Evolutionary conservation across 441 rosid genomes (phyloP).

Genomic region (Erysimum pusillum): DNA sequence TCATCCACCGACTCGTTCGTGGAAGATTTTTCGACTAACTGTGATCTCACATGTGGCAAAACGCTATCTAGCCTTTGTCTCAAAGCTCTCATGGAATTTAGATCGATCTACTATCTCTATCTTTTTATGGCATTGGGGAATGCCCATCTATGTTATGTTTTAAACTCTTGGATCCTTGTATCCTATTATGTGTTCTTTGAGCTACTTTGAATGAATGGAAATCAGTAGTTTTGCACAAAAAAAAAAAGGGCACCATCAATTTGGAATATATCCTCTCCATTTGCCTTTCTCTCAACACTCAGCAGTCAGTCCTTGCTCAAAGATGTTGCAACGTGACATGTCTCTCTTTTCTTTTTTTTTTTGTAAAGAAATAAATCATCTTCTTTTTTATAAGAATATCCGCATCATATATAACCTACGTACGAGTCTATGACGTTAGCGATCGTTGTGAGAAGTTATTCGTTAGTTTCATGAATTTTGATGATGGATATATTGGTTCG

Average conservation of each 20-base stretch:
- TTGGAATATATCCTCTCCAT: constrained; percentile 63
- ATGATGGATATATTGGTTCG: constrained; percentile 4
- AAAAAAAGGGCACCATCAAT: constrained; percentile 57
- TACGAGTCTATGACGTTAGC: constrained; percentile 46
- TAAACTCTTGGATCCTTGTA: too few relatives aligned
- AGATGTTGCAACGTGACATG: constrained; percentile 56
- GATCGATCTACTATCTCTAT: neutral
- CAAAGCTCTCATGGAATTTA: neutral
- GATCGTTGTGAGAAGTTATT: constrained; percentile 33
- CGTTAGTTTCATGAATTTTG: constrained; percentile 31
- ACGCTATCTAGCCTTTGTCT: neutral
- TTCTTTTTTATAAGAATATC: constrained; percentile 36
- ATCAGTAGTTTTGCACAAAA: too few relatives aligned
- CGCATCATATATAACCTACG: constrained; percentile 45
- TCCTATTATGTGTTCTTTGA: too few relatives aligned
- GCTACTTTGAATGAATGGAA: too few relatives aligned
- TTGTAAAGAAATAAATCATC: neutral
- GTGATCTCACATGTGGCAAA: neutral
- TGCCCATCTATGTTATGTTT: too few relatives aligned
- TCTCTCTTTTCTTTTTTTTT: constrained; percentile 27
- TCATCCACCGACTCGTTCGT: neutral
- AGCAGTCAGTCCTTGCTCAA: constrained; percentile 49
- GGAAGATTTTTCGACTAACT: neutral
- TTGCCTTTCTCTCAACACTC: constrained; percentile 47
- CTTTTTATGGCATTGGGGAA: neutral